Base-by-base conservation (phyloP, 352 stramenopile species). In the Phytophthora cryptogea region DNA sequence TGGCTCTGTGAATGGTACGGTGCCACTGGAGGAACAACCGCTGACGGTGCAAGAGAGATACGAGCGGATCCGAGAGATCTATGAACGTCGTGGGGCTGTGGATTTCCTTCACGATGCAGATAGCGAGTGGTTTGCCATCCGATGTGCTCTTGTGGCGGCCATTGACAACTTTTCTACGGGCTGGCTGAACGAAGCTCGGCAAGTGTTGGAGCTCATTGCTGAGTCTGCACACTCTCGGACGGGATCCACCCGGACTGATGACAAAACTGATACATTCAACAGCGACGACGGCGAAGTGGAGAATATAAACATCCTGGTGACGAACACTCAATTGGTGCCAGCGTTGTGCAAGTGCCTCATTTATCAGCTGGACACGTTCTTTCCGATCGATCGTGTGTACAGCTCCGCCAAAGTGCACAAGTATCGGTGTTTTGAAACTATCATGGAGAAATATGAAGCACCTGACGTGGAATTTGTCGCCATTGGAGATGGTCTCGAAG, bases 321-420 rank as follows among this genome's bases (percentile, higher is more conserved):
- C 85, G 50, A 94, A 94, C 64, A 88, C 85, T 26, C 85, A 92
- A 51, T 65, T 94, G 11, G 80, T 86, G 32, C 85, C 85, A 17
- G 85, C 83, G 41, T 65, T 94, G 31, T 94, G 85, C 70, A 94
- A 94, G 66, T 91, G 80, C 49, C 68, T 94, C 26, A 89, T 94
- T 62, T 94, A 94, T 64, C 66, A 86, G 41, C 68, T 94, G 35
- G 79, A 94, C 51, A 28, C 67, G 20, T 90, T 80, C 45, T 94
- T 94, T 51, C 78, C 82, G 4, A 89, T 91, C 42, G 85, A 91
- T 27, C 66, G 50, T 6, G 68, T 94, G 27, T 94, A 92, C 63
- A 89, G 79, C 48, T 94, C 85, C 27, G 76, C 85, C 1, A 89
- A 88, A 56, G 45, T 92, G 26, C 85, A 84, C 70, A 94, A 94